Conservation (phyloP, 23 red algal genomes). For the Gracilaria caudata region DNA sequence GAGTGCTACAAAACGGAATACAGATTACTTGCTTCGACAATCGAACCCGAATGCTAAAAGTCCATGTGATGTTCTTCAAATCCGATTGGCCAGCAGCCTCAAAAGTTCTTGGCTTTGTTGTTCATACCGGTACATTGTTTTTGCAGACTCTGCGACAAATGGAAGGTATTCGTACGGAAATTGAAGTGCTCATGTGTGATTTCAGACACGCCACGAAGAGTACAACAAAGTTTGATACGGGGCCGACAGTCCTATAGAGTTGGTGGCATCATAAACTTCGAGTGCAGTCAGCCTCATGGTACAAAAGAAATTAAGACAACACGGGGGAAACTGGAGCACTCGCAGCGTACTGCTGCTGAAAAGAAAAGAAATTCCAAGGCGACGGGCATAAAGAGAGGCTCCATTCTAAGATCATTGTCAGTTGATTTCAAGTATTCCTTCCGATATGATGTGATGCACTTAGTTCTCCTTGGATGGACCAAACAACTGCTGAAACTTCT, state of each 20-base stretch:
- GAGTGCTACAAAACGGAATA: background rate
- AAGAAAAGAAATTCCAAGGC: background rate
- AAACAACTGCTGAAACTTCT: background rate
- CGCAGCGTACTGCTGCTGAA: background rate
- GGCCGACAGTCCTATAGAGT: too few relatives aligned
- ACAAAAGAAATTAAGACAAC: background rate
- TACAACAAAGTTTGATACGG: too few relatives aligned
- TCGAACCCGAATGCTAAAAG: background rate
- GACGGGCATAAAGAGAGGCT: background rate
- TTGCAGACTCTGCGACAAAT: background rate
- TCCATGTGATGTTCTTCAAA: background rate
- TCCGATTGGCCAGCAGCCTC: slow-evolving; percentile 23
- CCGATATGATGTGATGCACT: background rate
- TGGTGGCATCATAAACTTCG: background rate
- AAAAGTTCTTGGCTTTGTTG: slow-evolving; percentile 11
- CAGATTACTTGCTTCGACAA: background rate
- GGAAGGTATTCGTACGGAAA: background rate
- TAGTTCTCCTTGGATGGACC: background rate
- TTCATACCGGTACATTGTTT: background rate
- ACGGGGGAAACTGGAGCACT: background rate
- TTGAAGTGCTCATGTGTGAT: background rate
- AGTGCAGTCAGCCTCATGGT: background rate
- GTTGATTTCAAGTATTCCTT: background rate
- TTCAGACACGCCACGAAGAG: background rate
- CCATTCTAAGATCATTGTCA: background rate